Conservation (phyloP, 164 flowering plant genomes). For the Nelumbo lutea region DNA sequence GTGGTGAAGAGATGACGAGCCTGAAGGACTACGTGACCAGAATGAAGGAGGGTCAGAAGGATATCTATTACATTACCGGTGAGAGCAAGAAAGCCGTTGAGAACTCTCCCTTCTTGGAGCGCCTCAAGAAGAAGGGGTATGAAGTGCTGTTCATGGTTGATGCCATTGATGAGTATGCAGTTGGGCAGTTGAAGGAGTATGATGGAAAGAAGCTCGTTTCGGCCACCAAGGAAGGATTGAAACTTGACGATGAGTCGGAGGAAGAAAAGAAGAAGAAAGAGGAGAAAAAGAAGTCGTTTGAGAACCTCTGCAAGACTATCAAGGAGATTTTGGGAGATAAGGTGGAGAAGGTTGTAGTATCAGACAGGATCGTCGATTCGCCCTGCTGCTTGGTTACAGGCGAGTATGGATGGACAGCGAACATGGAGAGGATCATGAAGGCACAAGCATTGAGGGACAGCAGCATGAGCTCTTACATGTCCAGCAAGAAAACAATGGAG, state of each 20-base stretch:
- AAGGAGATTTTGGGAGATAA: slow-evolving; percentile 66
- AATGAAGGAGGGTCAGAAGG: slow-evolving; percentile 75
- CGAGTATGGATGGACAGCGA: slow-evolving; percentile 66
- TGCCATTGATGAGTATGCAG: slow-evolving; percentile 67
- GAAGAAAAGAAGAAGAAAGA: slow-evolving; percentile 62
- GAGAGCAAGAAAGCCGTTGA: slow-evolving; percentile 75
- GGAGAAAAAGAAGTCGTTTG: slow-evolving; percentile 62
- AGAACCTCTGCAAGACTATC: slow-evolving; percentile 55
- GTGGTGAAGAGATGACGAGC: slow-evolving; percentile 69
- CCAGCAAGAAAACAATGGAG: slow-evolving; percentile 80
- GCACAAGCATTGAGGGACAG: slow-evolving; percentile 69
- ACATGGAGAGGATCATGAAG: slow-evolving; percentile 78
- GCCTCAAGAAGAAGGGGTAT: slow-evolving; percentile 67
- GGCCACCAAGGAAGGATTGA: slow-evolving; percentile 67
- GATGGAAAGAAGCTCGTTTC: slow-evolving; percentile 74
- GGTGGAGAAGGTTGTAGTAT: slow-evolving; percentile 63
- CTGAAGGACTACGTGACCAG: slow-evolving; percentile 67
- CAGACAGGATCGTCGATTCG: slow-evolving; percentile 68
- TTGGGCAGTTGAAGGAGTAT: slow-evolving; percentile 64
- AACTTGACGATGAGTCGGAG: slow-evolving; percentile 62
- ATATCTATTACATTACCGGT: slow-evolving; percentile 68
- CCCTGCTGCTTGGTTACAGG: slow-evolving; percentile 72
- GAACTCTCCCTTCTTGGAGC: slow-evolving; percentile 70
- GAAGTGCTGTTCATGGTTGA: slow-evolving; percentile 73
- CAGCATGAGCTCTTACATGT: slow-evolving; percentile 73